A percentile compares a stretch with the other conserved stretches of the same genome.
Evolutionary conservation across 768 basidiomycete genomes (phyloP).

Genomic region (Tulasnella calospora): DNA sequence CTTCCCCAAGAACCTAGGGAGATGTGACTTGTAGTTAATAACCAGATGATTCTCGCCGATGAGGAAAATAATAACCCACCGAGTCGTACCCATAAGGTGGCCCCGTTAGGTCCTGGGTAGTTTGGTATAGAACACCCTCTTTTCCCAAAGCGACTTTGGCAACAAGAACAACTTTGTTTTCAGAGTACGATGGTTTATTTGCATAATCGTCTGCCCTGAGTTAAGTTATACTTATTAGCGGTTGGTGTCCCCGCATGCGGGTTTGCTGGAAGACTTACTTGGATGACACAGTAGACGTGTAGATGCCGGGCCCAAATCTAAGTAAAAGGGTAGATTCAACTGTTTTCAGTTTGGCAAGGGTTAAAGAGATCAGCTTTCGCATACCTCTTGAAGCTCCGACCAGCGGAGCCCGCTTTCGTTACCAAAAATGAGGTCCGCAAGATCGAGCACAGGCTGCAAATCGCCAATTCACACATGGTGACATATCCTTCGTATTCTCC

Average conservation of each 20-base stretch:
- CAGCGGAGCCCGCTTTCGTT: not conserved
- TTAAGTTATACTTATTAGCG: not conserved
- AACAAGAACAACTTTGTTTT: not conserved
- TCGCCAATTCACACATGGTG: not conserved
- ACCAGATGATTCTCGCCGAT: too few species aligned
- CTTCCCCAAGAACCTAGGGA: not conserved
- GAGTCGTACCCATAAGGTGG: slow-evolving; percentile 7
- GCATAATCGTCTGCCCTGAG: slow-evolving; percentile 12
- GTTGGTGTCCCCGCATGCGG: not conserved
- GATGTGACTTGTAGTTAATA: too few species aligned
- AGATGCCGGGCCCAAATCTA: slow-evolving; percentile 12
- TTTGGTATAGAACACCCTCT: not conserved
- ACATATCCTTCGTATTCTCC: not conserved
- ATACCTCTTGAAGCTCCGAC: not conserved
- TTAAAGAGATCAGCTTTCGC: not conserved
- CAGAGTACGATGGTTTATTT: not conserved
- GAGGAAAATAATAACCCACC: not conserved
- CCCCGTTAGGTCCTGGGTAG: not conserved
- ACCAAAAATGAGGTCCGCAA: slow-evolving; percentile 1
- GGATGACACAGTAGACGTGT: slow-evolving; percentile 15
- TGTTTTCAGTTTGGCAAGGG: too few species aligned
- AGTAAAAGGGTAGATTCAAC: not conserved
- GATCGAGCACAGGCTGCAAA: slow-evolving; percentile 14
- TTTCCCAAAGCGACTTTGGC: not conserved
- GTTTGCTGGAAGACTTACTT: not conserved